phyloP scores from a whole-genome alignment of 2,329 filamentous ascomycete genomes.

The Pleoardoris graminearum region DNA sequence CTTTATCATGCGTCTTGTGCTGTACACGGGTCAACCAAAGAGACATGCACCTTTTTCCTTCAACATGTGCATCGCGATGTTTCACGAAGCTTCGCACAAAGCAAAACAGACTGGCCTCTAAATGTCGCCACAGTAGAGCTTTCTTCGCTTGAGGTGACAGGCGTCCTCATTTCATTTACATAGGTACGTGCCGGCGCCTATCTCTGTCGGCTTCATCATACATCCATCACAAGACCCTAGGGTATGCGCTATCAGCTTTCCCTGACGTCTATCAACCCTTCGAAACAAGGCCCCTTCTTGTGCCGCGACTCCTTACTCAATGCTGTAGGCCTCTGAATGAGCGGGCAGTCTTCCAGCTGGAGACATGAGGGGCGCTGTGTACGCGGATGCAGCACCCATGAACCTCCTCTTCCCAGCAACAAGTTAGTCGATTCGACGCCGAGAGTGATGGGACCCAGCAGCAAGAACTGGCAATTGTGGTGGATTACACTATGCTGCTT shows the following conservation, averaged over 20 bases:
- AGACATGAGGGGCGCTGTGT: not conserved
- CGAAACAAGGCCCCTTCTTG: not conserved
- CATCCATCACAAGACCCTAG: conserved; percentile 16
- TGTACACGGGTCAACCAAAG: no score
- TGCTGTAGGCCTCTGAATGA: not conserved
- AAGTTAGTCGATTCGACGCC: no score
- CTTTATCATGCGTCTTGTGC: no score
- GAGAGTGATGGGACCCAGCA: not conserved
- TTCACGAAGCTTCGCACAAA: no score
- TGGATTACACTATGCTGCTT: not conserved
- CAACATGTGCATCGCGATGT: no score
- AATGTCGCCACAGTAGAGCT: not conserved
- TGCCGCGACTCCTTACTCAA: conserved; percentile 7
- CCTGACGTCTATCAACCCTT: conserved; percentile 7
- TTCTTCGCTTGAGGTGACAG: not conserved
- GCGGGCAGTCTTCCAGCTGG: not conserved
- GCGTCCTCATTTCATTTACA: conserved; percentile 21
- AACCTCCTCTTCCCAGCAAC: not conserved
- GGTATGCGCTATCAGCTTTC: conserved; percentile 16
- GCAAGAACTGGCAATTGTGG: not conserved
- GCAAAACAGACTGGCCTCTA: not conserved
- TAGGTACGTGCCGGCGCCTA: conserved; percentile 18
- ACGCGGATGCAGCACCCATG: not conserved
- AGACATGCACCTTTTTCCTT: no score
- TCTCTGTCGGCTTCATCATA: conserved; percentile 23